phyloP scores from a whole-genome alignment of 2,329 filamentous ascomycete genomes.

The Cladorrhinum sp. region DNA sequence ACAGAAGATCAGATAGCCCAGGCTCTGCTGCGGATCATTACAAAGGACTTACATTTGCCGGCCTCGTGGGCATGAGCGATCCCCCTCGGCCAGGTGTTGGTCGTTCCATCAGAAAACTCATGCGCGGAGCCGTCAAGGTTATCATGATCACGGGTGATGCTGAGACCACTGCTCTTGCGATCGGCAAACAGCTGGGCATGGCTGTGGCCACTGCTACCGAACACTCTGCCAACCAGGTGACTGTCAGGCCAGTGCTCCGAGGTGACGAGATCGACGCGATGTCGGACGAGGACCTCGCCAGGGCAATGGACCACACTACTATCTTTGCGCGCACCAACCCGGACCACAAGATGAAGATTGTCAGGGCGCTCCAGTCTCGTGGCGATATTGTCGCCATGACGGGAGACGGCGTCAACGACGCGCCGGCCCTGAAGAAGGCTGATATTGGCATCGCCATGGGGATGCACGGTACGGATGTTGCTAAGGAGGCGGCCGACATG shows the following conservation, averaged over 20 bases:
- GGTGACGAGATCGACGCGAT: slow-evolving; percentile 93
- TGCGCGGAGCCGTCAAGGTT: slow-evolving; percentile 92
- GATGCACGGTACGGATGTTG: slow-evolving; percentile 88
- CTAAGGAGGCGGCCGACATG: slow-evolving; percentile 95
- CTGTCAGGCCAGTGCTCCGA: slow-evolving; percentile 69
- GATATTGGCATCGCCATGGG: slow-evolving; percentile 99
- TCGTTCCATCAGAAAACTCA: slow-evolving; percentile 80
- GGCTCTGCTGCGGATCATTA: slow-evolving; percentile 66
- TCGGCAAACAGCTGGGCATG: slow-evolving; percentile 95
- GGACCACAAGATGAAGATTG: slow-evolving; percentile 97
- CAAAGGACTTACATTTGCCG: slow-evolving; percentile 81
- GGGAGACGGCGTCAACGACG: slow-evolving; percentile 96
- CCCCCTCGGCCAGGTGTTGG: slow-evolving; percentile 88
- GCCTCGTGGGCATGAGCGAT: slow-evolving; percentile 95
- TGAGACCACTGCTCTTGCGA: slow-evolving; percentile 89
- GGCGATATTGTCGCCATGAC: slow-evolving; percentile 99
- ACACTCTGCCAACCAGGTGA: slow-evolving; percentile 52
- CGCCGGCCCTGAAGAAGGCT: slow-evolving; percentile 91
- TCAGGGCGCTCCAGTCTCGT: slow-evolving; percentile 82
- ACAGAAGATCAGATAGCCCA: slow-evolving; percentile 41
- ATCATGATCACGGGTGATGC: slow-evolving; percentile 99
- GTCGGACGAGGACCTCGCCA: slow-evolving; percentile 78
- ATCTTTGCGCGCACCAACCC: slow-evolving; percentile 96
- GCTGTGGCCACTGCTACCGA: slow-evolving; percentile 59
- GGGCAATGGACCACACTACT: slow-evolving; percentile 81